Conservation (phyloP, 2,329 filamentous ascomycete species). For the Madurella fahalii region DNA sequence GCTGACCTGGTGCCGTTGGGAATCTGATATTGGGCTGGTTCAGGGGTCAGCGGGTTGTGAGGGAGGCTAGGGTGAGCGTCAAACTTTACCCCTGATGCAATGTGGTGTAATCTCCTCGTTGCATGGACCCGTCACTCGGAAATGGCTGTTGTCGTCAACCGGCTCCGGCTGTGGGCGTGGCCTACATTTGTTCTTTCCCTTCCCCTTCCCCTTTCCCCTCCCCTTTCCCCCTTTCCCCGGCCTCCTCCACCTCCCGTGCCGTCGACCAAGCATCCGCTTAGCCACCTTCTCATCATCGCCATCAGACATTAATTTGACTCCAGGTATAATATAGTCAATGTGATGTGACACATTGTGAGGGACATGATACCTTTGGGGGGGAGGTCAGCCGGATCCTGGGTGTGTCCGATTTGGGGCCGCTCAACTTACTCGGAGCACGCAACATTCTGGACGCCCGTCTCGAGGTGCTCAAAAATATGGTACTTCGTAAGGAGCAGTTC, state of each 20-base stretch:
- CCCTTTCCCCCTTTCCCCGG: neutral
- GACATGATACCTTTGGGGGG: slow-evolving; percentile 35
- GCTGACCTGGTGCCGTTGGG: slow-evolving; percentile 22
- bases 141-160: slow-evolving; percentile 3
- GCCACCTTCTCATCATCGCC: slow-evolving; percentile 11
- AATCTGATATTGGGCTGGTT: slow-evolving; percentile 24
- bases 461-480: slow-evolving; percentile 38
- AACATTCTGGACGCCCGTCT: slow-evolving; percentile 30
- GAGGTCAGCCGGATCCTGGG: neutral
- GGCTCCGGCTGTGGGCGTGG: neutral
- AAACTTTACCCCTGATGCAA: slow-evolving; percentile 18
- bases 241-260: neutral
- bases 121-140: slow-evolving; percentile 19
- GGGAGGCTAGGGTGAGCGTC: neutral
- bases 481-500: slow-evolving; percentile 38
- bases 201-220: neutral
- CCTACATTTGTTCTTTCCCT: neutral
- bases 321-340: slow-evolving; percentile 55
- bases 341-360: slow-evolving; percentile 44
- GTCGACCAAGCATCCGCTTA: slow-evolving; percentile 9
- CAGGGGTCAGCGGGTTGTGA: neutral
- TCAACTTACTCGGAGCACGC: slow-evolving; percentile 21
- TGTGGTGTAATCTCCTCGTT: slow-evolving; percentile 21
- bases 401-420: neutral
- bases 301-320: slow-evolving; percentile 41